These are phyloP conservation scores for Linnemannia schmuckeri DNA, from an alignment of 192 early-diverging fungal genomes.

Conservation along the genomic window DNA sequence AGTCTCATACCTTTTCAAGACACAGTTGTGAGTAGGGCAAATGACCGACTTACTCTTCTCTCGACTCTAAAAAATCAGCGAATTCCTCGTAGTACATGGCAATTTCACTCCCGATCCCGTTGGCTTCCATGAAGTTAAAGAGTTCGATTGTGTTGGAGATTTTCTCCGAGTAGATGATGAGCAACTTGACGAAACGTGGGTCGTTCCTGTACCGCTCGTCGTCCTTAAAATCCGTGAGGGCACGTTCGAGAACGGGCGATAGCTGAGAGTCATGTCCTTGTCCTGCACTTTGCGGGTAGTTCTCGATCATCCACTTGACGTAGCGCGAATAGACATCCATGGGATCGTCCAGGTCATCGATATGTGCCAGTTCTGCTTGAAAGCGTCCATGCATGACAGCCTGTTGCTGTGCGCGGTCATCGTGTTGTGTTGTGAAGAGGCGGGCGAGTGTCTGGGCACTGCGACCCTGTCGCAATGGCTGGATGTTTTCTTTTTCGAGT, in stretches of 20 bases:
- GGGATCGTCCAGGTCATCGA: constrained; percentile 65
- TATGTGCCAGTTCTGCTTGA: constrained; percentile 39
- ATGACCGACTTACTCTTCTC: constrained; percentile 39
- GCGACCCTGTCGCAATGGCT: constrained; percentile 73
- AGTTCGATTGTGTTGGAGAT: constrained; percentile 75
- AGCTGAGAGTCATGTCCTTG: constrained; percentile 61
- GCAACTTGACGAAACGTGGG: constrained; percentile 60
- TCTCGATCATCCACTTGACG: constrained; percentile 72
- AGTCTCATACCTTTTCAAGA: constrained; percentile 10
- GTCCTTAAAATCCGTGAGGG: constrained; percentile 61
- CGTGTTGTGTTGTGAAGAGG: constrained; percentile 41
- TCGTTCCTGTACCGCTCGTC: constrained; percentile 72
- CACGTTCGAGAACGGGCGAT: constrained; percentile 64
- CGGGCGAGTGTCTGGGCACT: constrained; percentile 61
- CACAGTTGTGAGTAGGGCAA: neutral
- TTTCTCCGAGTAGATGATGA: constrained; percentile 60
- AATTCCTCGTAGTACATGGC: constrained; percentile 86
- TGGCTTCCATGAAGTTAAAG: constrained; percentile 80
- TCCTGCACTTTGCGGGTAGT: constrained; percentile 69
- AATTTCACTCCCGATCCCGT: constrained; percentile 76
- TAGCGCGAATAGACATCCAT: constrained; percentile 73
- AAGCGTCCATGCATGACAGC: constrained; percentile 40
- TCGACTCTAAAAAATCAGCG: constrained; percentile 69
- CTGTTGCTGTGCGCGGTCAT: constrained; percentile 36
- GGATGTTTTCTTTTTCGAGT: constrained; percentile 85